Base-by-base conservation (phyloP, 306 rosid species). In the Vicia sativa region DNA sequence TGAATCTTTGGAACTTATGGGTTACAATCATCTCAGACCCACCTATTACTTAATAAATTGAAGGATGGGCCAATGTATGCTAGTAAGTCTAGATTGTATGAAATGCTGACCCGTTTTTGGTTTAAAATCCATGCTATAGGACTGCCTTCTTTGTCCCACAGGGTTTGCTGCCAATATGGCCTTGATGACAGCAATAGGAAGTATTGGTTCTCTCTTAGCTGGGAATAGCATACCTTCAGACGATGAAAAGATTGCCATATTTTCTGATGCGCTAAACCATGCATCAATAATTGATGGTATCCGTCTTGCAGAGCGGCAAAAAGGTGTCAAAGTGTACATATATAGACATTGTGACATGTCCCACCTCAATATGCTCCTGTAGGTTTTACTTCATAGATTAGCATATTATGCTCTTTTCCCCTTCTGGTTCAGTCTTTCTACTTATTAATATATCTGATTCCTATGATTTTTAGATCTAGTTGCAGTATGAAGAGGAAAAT, bases 141-240 rank as follows among this genome's bases (percentile, higher is more conserved):
- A 93, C 83, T 93, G 98, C 81, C 97, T 93, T 77, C 98, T 93
- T 81, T 90, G 97, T 84, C 97, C 98, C 68, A 87, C 98, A 68
- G 98, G 98, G 63, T 93, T 90, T 88, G 85, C 98, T 42, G 98
- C 98, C 79, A 93, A 93, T 86, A 90, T 88, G 98, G 97, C 98
- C 8, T 8, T 88, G 84, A 88, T 93, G 96, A 92, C 88, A 25
- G 86, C 93, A 19, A 63, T 93, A 50, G 98, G 97, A 80, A 88
- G 86, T 62, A 70, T 93, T 54, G 85, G 88, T 74, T 72, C 95
- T 45, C 96, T 90, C 79, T 74, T 90, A 77, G 84, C 84, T 74
- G 75, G 81, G 62, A 84, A 83, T 11, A 73, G 56, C 72, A 70
- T 65, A 63, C 81, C 87, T 48, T 86, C 81, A 50, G 83, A 84